Percentiles rank a stretch among this genome's conserved stretches.
Evolutionary conservation across 169 alveolate genomes (phyloP).

Genomic region (Eimeria acervulina): DNA sequence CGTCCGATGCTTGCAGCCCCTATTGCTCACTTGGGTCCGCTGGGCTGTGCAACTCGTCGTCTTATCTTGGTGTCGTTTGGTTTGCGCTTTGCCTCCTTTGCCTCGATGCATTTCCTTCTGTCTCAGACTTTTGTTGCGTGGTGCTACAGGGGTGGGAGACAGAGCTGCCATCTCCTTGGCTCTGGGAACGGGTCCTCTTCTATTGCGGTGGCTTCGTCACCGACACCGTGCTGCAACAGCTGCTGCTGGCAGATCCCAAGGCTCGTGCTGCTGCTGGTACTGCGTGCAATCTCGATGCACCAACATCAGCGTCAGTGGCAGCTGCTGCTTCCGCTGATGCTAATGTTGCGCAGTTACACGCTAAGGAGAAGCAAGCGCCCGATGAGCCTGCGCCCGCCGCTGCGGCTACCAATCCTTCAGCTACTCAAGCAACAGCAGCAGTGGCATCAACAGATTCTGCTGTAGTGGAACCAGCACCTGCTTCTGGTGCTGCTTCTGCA

Average conservation of each 20-base stretch:
- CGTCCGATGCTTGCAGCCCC: not conserved
- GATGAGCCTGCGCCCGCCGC: constrained; percentile 28
- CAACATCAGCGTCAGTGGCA: constrained; percentile 1
- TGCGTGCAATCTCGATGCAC: constrained; percentile 33
- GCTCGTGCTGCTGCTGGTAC: constrained; percentile 76
- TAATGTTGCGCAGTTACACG: not conserved
- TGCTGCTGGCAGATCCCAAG: constrained; percentile 58
- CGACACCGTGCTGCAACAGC: constrained; percentile 54
- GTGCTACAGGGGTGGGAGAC: constrained; percentile 76
- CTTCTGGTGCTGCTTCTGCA: not conserved
- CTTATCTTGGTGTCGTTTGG: not conserved
- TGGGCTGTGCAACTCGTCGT: not conserved
- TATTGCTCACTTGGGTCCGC: not conserved
- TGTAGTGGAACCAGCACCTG: not conserved
- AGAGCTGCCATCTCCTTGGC: constrained; percentile 82
- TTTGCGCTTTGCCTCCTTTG: not conserved
- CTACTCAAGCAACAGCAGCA: not conserved
- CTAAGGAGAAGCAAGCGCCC: not conserved
- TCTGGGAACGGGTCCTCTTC: constrained; percentile 79
- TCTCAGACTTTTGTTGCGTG: constrained; percentile 1
- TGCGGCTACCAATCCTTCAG: not conserved
- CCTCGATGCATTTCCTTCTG: not conserved
- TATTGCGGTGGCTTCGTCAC: constrained; percentile 64
- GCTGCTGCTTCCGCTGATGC: not conserved
- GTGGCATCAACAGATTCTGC: not conserved